Base-by-base conservation (phyloP, 2,329 filamentous ascomycete species). In the Mycogone perniciosa region DNA sequence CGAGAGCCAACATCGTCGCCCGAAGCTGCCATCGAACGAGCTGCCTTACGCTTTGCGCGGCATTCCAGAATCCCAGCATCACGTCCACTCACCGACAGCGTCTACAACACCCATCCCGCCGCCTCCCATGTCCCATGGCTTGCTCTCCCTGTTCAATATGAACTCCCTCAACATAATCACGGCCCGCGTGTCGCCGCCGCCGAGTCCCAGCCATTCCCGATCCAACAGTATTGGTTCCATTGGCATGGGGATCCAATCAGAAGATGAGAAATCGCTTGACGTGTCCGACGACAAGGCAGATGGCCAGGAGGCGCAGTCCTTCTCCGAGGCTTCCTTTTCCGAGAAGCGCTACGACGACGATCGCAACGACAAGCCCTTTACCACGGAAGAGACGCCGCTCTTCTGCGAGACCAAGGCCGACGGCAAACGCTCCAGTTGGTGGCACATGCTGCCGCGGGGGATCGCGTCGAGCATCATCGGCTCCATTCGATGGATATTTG, bases 81-180 rank as follows among this genome's bases (percentile, higher is more conserved):
- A 13, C 29, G 13, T 47, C 41, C 31, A 11, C 31, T 20, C 40
- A 26, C 9, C n/a, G 20, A 31, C n/a, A 11, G 33, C 20, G 13
- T 42, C n/a, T 30, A 10, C 31, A n/a, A 35, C 27, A 40, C 29
- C 34, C n/a, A 7, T 46, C 33, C 44, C 33, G 31, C 29, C 50
- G 51, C 51, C 46, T 38, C 51, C 20, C 26, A 53, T 53, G 51
- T 46, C 51, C 51, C 71, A 81, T 84, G 81, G 81, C 77, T 76
- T 71, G 68, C 69, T 68, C 63, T 67, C 68, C 62, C 61, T 65
- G 62, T 49, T 52, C 76, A 88, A 79, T 73, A 96, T 96, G 92
- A 96, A 96, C 84, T 95, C 91, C 64, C 78, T 96, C 76, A 95
- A 93, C 75, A 89, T 96, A 69, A 82, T 96, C 69, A 93, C 89